These are phyloP conservation scores for Aspergillus niger DNA, from an alignment of 2,329 filamentous ascomycete species.

Conservation along the genomic window DNA sequence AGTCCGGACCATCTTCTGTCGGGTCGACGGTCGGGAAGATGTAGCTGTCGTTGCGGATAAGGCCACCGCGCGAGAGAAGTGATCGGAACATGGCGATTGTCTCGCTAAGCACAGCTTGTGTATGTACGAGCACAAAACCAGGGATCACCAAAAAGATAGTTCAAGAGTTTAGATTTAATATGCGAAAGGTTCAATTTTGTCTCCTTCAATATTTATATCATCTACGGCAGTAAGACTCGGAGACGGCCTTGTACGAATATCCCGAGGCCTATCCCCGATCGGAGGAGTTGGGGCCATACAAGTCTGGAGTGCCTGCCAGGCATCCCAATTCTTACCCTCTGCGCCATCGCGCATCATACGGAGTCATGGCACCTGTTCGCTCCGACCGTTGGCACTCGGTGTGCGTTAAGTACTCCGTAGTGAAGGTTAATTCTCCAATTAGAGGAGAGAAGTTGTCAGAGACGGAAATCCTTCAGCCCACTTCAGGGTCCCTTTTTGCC, in stretches of 20 bases:
- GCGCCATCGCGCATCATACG: not conserved
- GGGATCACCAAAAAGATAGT: not conserved
- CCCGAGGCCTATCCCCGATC: slow-evolving; percentile 7
- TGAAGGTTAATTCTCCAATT: too few relatives aligned
- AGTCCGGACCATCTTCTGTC: slow-evolving; percentile 37
- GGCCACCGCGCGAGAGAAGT: slow-evolving; percentile 31
- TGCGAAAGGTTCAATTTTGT: not conserved
- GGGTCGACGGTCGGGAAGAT: slow-evolving; percentile 41
- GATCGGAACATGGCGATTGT: slow-evolving; percentile 34
- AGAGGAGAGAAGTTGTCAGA: too few relatives aligned
- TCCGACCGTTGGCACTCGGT: too few relatives aligned
- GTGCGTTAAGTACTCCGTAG: too few relatives aligned
- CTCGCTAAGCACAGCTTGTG: not conserved
- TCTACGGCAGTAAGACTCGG: not conserved
- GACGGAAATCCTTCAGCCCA: too few relatives aligned
- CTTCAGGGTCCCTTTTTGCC: too few relatives aligned
- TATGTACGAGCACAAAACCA: not conserved
- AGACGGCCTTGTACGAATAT: not conserved
- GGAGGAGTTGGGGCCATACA: not conserved
- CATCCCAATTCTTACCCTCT: not conserved
- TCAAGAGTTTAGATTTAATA: too few relatives aligned
- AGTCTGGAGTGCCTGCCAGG: not conserved
- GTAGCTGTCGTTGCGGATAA: slow-evolving; percentile 27
- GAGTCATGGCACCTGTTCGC: not conserved
- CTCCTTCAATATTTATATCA: not conserved